phyloP scores from a whole-genome alignment of 2,329 filamentous ascomycete species.

The Fusarium redolens region DNA sequence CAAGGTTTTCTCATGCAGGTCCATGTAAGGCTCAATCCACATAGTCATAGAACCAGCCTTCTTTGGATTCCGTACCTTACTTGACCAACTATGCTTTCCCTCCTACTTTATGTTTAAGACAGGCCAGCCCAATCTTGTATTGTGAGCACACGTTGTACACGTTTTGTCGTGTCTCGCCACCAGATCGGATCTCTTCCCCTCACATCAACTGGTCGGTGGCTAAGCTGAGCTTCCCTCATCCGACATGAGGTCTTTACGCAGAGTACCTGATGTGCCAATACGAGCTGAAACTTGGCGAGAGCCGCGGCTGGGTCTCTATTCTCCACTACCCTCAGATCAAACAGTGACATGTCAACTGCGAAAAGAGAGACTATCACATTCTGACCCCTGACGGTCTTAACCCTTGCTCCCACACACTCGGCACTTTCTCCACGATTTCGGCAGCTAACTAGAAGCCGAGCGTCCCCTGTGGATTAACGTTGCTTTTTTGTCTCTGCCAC shows the following conservation, averaged over 20 bases:
- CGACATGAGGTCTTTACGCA: slow-evolving; percentile 13
- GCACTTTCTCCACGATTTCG: slow-evolving; percentile 30
- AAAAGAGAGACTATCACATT: slow-evolving; percentile 26
- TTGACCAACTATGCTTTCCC: background rate
- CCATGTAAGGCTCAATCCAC: slow-evolving; percentile 1
- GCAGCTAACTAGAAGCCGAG: slow-evolving; percentile 24
- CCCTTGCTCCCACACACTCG: slow-evolving; percentile 13
- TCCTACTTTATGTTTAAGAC: slow-evolving; percentile 16
- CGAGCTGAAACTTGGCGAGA: slow-evolving; percentile 1
- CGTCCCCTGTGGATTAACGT: slow-evolving; percentile 13
- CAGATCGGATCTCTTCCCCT: slow-evolving; percentile 6
- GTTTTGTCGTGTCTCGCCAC: slow-evolving; percentile 28
- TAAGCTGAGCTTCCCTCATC: slow-evolving; percentile 12
- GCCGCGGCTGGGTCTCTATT: background rate
- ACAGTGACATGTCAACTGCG: slow-evolving; percentile 26
- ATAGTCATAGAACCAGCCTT: slow-evolving; percentile 10
- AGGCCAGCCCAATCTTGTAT: background rate
- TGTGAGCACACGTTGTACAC: slow-evolving; percentile 3
- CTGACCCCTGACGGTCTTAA: slow-evolving; percentile 14
- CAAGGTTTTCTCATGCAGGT: slow-evolving; percentile 19
- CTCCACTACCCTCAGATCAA: slow-evolving; percentile 6
- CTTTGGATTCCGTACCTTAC: background rate
- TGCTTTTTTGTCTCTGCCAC: slow-evolving; percentile 22
- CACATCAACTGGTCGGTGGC: slow-evolving; percentile 16
- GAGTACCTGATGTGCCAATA: background rate